These are phyloP conservation scores for Coelastrella sp. DNA, from an alignment of 139 green algal genomes.

Conservation along the genomic window DNA sequence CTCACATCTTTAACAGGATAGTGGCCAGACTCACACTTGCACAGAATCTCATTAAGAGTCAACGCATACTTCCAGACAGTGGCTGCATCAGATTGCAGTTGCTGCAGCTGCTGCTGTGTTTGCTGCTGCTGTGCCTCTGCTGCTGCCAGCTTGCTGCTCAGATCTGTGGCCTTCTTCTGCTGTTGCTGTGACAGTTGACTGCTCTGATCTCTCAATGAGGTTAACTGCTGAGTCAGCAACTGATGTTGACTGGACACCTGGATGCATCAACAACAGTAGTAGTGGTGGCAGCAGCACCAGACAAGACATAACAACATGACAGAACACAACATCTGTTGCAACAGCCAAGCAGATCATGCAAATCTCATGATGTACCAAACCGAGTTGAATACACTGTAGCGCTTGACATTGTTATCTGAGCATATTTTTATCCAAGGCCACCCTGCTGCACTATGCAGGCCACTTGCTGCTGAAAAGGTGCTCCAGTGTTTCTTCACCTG, in stretches of 20 bases:
- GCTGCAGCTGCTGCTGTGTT: not conserved
- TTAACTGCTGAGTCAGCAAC: conserved; percentile 5
- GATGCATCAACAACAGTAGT: not conserved
- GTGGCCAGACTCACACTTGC: not conserved
- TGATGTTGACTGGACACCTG: conserved; percentile 1
- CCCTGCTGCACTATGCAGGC: no score
- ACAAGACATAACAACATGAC: no score
- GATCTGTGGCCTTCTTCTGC: not conserved
- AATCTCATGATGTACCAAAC: no score
- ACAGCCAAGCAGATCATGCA: no score
- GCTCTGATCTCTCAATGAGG: not conserved
- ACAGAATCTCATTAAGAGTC: not conserved
- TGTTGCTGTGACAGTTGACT: not conserved
- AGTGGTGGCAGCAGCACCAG: conserved; percentile 5
- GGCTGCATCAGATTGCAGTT: not conserved
- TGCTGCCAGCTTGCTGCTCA: not conserved
- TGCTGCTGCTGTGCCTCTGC: conserved; percentile 2
- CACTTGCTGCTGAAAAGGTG: no score
- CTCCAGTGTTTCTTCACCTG: not conserved
- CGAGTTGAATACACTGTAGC: no score
- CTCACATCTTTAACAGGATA: not conserved
- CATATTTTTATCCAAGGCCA: no score
- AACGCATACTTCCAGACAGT: not conserved
- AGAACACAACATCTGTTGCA: no score
- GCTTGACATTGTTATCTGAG: no score